These are phyloP conservation scores for Sclerospora graminicola DNA, from an alignment of 352 stramenopile species.

Conservation along the genomic window DNA sequence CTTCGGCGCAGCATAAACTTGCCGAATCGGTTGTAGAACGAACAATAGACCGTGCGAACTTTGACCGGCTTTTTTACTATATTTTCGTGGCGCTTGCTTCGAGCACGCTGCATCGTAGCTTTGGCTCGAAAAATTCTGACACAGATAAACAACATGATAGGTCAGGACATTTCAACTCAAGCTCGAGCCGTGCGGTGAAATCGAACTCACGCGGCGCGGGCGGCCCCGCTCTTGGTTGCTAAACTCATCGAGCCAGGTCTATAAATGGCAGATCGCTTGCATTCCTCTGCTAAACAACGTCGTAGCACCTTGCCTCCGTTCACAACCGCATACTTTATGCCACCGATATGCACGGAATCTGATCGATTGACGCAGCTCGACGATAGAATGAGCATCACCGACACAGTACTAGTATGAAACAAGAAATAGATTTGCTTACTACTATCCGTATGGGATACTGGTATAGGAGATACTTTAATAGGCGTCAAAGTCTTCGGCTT, in stretches of 20 bases:
- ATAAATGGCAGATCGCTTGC: slow-evolving; percentile 5
- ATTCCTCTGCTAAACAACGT: slow-evolving; percentile 21
- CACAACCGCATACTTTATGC: slow-evolving; percentile 34
- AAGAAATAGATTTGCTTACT: slow-evolving; percentile 4
- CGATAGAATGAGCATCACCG: neutral
- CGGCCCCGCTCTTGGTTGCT: slow-evolving; percentile 18
- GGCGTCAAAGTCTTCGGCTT: slow-evolving; percentile 6
- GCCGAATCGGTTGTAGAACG: slow-evolving; percentile 77
- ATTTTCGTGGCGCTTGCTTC: slow-evolving; percentile 27
- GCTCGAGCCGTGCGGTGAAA: neutral
- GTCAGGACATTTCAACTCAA: neutral
- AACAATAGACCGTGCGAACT: slow-evolving; percentile 71
- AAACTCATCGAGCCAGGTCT: slow-evolving; percentile 13
- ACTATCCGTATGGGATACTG: slow-evolving; percentile 11
- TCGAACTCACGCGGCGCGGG: slow-evolving; percentile 27
- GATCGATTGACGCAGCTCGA: slow-evolving; percentile 1
- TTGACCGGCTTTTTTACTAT: slow-evolving; percentile 16
- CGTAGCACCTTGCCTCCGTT: slow-evolving; percentile 34
- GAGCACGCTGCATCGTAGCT: slow-evolving; percentile 38
- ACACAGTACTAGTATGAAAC: neutral
- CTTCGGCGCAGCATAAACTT: slow-evolving; percentile 24
- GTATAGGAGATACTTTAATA: slow-evolving; percentile 1
- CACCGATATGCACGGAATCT: slow-evolving; percentile 38
- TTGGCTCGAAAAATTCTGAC: slow-evolving; percentile 33
- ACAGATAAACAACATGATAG: neutral